Evolutionary conservation across 495 filamentous ascomycete genomes (phyloP), one percentile per base, ranked within the genome.

Genomic region (Cudoniella acicularis): DNA sequence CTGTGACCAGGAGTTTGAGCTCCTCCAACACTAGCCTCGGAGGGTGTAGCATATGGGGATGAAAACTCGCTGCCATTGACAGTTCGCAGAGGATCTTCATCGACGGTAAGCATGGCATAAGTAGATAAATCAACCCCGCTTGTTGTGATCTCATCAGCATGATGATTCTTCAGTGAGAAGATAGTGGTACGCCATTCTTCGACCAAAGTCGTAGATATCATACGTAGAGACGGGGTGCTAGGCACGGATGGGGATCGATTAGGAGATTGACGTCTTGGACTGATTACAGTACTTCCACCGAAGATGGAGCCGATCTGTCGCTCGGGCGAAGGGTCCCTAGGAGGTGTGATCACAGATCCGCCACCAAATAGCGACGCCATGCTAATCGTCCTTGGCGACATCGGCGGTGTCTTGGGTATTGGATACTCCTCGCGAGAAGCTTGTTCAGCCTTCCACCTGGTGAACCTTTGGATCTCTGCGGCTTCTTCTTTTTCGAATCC

Each of bases 1-100:
- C 91, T 83, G 56, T 91, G 87, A 11, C 94, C 94, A 22, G 94
- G 93, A 46, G 96, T 79, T 54, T 87, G 76, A 69, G 78, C 25
- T 6, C 11, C 16, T 52, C 18, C 20, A 16, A 43, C 17, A 27
- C n/a, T 17, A 18, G 24, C 4, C 30, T 70, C 74, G 16, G 77
- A 68, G 61, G 86, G 85, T 3, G 85, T 83, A 1, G 81, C 78
- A 41, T 77, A 73, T 10, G 78, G 77, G 21, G 85, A 87, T 21
- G 85, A 87, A 11, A 73, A 59, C 3, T 69, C 69, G 42, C 67
- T 70, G 21, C 79, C 77, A 22, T 82, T 80, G 65, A 82, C 79
- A 20, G 75, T 74, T 9, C 85, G 69, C 16, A 88, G 72, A 45
- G 87, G 86, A 71, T 96, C 93, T 71, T 98, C 95, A 3, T 83